phyloP scores from a whole-genome alignment of 495 filamentous ascomycete genomes.

The Podospora anserina region DNA sequence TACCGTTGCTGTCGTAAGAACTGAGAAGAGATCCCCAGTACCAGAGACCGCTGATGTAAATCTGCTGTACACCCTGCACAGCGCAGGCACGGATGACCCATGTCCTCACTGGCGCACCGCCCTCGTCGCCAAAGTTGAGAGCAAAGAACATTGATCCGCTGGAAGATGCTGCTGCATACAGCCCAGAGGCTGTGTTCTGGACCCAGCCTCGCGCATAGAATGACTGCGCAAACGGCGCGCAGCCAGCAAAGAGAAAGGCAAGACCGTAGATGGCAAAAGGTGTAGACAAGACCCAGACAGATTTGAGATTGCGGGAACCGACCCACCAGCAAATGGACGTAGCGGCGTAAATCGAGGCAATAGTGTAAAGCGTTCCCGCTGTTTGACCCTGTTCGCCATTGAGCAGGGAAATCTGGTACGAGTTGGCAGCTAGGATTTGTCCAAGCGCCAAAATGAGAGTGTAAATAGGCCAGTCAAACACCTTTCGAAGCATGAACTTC shows the following conservation, averaged over 20 bases:
- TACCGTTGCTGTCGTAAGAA: conserved; percentile 26
- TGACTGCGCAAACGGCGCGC: conserved; percentile 51
- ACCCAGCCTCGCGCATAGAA: conserved; percentile 20
- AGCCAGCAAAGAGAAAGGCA: conserved; percentile 60
- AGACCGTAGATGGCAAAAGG: conserved; percentile 58
- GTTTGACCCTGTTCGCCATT: conserved; percentile 58
- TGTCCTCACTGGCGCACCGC: conserved; percentile 55
- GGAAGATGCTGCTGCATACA: conserved; percentile 58
- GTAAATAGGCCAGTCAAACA: conserved; percentile 68
- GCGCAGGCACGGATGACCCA: conserved; percentile 63
- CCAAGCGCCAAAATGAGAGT: conserved; percentile 65
- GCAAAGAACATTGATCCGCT: conserved; percentile 62
- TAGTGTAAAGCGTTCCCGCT: conserved; percentile 56
- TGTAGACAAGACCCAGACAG: conserved; percentile 45
- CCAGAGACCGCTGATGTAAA: conserved; percentile 60
- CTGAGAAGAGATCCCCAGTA: conserved; percentile 56
- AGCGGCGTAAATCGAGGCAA: conserved; percentile 58
- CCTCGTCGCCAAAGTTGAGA: conserved; percentile 64
- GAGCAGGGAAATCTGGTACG: conserved; percentile 65
- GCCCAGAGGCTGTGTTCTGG: conserved; percentile 55
- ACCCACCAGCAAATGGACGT: conserved; percentile 55
- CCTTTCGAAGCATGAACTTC: conserved; percentile 20
- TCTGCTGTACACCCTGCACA: conserved; percentile 62
- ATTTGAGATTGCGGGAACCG: conserved; percentile 23
- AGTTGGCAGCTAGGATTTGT: conserved; percentile 65